Base-by-base conservation (phyloP, 2,329 filamentous ascomycete genomes). In the Raffaelea ambrosiae region DNA sequence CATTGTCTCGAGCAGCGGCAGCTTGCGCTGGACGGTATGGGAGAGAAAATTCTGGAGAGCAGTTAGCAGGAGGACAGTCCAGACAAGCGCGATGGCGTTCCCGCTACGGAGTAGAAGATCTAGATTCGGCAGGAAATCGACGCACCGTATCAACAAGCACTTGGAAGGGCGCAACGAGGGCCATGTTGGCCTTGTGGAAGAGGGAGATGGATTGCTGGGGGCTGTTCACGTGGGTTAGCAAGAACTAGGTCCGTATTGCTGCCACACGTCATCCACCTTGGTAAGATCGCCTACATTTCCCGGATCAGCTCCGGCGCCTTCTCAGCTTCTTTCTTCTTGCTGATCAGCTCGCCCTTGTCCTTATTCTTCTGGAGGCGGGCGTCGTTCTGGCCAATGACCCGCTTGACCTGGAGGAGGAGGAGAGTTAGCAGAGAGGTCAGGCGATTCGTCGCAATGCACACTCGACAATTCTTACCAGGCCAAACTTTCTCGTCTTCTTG, bases 401-500 rank as follows among this genome's bases (percentile, higher is more conserved):
- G 77, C 72, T 95, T 94, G 61, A 89, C 81, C 67, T 79, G 56
- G 4, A 18, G 22, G 21, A n/a, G n/a, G n/a, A n/a, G n/a, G n/a
- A n/a, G 33, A 29, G 26, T 29, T 29, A 29, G 36, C 11, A 20
- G 20, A 39, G 10, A 16, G 26, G 47, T 52, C 35, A 51, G 48
- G 39, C 31, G 39, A 14, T 23, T 40, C n/a, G n/a, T n/a, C 18
- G 43, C 35, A 26, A 41, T 7, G 18, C 33, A 8, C 14, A 5
- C 2, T 13, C 21, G 3, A 18, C 40, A 35, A 20, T 18, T 1
- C 50, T 20, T 36, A 26, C 54, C 51, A 51, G 39, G 5, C 82
- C 91, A 65, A 95, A 97, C 72, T 96, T 96, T 71, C 90, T 83
- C 46, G 88, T 95, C 65, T 83, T 88, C 73, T 95, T 95, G 54